Base-by-base conservation (phyloP, 1,284 basidiomycete genomes). In the Caloboletus inedulis region DNA sequence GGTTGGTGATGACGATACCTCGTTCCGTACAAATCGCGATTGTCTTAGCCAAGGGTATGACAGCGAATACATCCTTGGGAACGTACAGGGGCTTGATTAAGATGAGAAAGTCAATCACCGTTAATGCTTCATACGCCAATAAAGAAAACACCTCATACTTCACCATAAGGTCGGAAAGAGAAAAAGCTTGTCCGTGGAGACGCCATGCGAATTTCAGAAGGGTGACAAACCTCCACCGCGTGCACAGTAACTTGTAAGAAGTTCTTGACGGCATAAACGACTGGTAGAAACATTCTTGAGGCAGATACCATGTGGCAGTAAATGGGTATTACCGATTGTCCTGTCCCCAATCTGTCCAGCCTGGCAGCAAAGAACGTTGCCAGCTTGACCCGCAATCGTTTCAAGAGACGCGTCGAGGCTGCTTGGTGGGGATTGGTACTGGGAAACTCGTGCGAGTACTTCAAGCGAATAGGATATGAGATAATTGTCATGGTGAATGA, bases 381-480 rank as follows among this genome's bases (percentile, higher is more conserved):
- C 68, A 54, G 79, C 77, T 19, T 69, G 68, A 2, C 75, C 77
- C 3, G 79, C 77, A 18, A 89, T 71, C 42, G 74, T 76, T 66
- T 89, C 86, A 58, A 75, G 68, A 3, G 82, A 79, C 0, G 78
- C 76, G 5, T 78, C 76, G 29, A 89, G 65, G 8, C 72, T 72
- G 51, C 75, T 71, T 7, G 69, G 59, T 29, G 78, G 70, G 0
- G 75, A 67, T 49, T 78, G 71, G 1, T 78, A 79, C 23, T 77
- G 70, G 13, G 77, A 77, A 7, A 85, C 76, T 23, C 81, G 80
- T 1, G 77, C 81, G 43, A 91, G 69, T 19, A 82, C 66, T 54
- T 88, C 85, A n/a, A 90, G 74, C 1, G 87, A 82, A 62, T 87
- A 90, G 1, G 85, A 77, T 31, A 79, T 59, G 4, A 91, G 68